phyloP scores from a whole-genome alignment of 768 basidiomycete genomes.

The Grammothele lineata region DNA sequence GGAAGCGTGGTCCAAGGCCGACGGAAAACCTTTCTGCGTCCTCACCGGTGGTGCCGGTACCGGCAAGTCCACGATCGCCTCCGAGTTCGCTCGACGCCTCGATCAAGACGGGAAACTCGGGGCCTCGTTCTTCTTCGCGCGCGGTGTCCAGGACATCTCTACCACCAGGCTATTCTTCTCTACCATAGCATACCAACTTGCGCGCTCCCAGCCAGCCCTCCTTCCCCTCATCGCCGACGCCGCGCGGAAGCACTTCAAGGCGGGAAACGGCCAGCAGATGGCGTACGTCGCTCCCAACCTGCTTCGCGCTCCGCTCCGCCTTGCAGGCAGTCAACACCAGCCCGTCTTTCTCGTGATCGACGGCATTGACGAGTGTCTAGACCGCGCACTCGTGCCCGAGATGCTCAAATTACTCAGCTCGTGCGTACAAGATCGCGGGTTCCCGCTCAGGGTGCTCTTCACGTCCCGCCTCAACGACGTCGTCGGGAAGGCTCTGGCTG shows the following conservation, averaged over 20 bases:
- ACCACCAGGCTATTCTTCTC: constrained; percentile 24
- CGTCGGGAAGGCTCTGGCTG: neutral
- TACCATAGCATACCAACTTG: constrained; percentile 30
- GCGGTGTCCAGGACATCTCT: constrained; percentile 14
- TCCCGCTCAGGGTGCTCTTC: constrained; percentile 1
- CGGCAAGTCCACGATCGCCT: constrained; percentile 36
- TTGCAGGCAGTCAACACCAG: neutral
- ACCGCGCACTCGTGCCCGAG: neutral
- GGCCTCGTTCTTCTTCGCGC: constrained; percentile 31
- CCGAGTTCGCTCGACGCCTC: constrained; percentile 27
- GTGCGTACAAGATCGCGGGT: neutral
- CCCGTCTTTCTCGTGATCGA: constrained; percentile 32
- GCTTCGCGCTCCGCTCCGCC: constrained; percentile 7
- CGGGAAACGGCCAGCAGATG: neutral
- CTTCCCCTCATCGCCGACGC: constrained; percentile 9
- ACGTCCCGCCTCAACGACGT: neutral
- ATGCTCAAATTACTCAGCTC: constrained; percentile 1
- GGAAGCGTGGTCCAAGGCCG: neutral
- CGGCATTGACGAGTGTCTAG: constrained; percentile 32
- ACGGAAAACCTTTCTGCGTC: constrained; percentile 18
- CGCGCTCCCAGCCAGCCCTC: constrained; percentile 10
- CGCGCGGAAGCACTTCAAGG: neutral
- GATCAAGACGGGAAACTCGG: constrained; percentile 23
- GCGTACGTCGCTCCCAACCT: constrained; percentile 4
- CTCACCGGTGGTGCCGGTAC: constrained; percentile 32